Percentiles rank a stretch among this genome's conserved stretches.
Evolutionary conservation across 2,329 filamentous ascomycete genomes (phyloP).

Genomic region (Scedosporium minutisporum): DNA sequence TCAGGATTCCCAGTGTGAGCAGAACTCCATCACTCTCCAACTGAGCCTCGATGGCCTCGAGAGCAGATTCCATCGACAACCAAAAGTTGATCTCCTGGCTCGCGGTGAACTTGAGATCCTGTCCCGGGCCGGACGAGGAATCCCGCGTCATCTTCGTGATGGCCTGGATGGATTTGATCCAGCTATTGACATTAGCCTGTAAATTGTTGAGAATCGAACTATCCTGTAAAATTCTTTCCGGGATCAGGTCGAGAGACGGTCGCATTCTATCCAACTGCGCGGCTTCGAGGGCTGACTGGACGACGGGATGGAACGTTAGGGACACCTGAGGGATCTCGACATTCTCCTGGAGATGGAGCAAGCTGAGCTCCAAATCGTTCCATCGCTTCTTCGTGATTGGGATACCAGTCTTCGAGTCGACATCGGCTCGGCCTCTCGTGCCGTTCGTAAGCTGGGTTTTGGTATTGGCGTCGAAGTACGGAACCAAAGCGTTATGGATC

Average conservation of each 20-base stretch:
- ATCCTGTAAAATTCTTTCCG: slow-evolving; percentile 67
- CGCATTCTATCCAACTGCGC: slow-evolving; percentile 57
- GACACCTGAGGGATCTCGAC: slow-evolving; percentile 93
- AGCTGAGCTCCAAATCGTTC: slow-evolving; percentile 82
- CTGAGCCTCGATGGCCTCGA: slow-evolving; percentile 86
- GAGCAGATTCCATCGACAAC: slow-evolving; percentile 89
- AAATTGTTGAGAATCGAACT: slow-evolving; percentile 89
- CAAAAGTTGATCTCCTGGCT: slow-evolving; percentile 99
- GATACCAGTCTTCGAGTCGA: slow-evolving; percentile 87
- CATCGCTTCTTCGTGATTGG: slow-evolving; percentile 96
- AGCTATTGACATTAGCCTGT: slow-evolving; percentile 87
- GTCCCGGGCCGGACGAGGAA: slow-evolving; percentile 49
- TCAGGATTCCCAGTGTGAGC: slow-evolving; percentile 87
- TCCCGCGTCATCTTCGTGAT: slow-evolving; percentile 93
- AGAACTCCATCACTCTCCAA: slow-evolving; percentile 80
- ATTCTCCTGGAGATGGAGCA: slow-evolving; percentile 92
- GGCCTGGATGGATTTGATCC: slow-evolving; percentile 97
- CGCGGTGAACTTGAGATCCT: slow-evolving; percentile 53
- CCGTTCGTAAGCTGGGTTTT: slow-evolving; percentile 61
- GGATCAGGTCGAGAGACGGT: slow-evolving; percentile 70
- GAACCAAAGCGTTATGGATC: slow-evolving; percentile 81
- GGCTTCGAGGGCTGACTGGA: slow-evolving; percentile 76
- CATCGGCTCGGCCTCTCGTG: slow-evolving; percentile 65
- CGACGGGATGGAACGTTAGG: slow-evolving; percentile 77
- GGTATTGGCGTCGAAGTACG: slow-evolving; percentile 95